Percentiles rank a stretch among this genome's conserved stretches.
phyloP scores from a whole-genome alignment of 805 yeast species.

The Hanseniaspora nectarophila region DNA sequence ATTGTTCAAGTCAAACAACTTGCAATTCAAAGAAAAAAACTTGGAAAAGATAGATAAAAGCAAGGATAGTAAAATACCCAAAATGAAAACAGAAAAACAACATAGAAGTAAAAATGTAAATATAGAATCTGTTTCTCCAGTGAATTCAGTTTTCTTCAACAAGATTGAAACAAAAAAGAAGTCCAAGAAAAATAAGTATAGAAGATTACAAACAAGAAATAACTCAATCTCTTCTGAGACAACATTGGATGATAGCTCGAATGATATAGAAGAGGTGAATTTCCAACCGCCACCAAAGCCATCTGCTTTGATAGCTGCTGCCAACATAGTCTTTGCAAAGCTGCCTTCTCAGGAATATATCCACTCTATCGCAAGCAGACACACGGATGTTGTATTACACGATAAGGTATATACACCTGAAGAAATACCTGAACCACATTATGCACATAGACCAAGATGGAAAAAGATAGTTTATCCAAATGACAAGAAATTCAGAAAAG shows the following conservation, averaged over 20 bases:
- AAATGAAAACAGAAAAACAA: background rate
- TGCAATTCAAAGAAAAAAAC: slow-evolving; percentile 5
- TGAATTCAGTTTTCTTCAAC: background rate
- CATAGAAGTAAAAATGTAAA: background rate
- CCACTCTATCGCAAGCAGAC: slow-evolving; percentile 50
- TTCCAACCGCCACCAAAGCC: slow-evolving; percentile 53
- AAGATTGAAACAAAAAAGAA: background rate
- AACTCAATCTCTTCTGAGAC: background rate
- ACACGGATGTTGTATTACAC: slow-evolving; percentile 57
- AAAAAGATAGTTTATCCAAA: slow-evolving; percentile 26
- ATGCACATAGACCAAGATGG: slow-evolving; percentile 21
- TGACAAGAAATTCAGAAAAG: slow-evolving; percentile 26
- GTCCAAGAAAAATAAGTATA: slow-evolving; percentile 2
- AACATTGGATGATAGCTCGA: background rate
- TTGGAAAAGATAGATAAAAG: slow-evolving; percentile 2
- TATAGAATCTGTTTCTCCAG: background rate
- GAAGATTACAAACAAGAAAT: slow-evolving; percentile 1
- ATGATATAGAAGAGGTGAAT: slow-evolving; percentile 11
- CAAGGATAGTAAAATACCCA: background rate
- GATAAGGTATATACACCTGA: slow-evolving; percentile 59
- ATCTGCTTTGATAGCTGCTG: slow-evolving; percentile 66
- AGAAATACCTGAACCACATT: slow-evolving; percentile 52
- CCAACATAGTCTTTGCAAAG: slow-evolving; percentile 68
- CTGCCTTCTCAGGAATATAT: slow-evolving; percentile 58
- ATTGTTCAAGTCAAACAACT: slow-evolving; percentile 1